These are phyloP conservation scores for Flueggea neowawraea DNA, from an alignment of 441 rosid genomes.

Conservation along the genomic window DNA sequence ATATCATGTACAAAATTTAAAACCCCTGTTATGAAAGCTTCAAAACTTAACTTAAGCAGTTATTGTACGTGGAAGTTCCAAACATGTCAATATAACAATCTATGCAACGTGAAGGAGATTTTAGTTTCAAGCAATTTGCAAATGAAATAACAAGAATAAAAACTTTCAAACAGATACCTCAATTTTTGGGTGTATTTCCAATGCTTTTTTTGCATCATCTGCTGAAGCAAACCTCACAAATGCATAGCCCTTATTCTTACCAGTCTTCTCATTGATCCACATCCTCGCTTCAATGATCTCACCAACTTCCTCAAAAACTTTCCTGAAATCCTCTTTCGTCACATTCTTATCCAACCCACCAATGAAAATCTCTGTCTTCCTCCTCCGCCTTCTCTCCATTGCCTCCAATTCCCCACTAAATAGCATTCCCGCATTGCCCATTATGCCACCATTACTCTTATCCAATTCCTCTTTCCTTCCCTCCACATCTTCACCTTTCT, in stretches of 20 bases:
- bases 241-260: slow-evolving; percentile 31
- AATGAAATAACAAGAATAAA: slow-evolving; percentile 4
- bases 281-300: slow-evolving; percentile 24
- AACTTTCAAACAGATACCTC: slow-evolving; percentile 16
- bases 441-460: slow-evolving; percentile 4
- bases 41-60: no score
- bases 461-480: neutral
- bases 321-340: slow-evolving; percentile 26
- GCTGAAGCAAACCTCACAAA: slow-evolving; percentile 32
- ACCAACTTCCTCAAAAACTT: slow-evolving; percentile 31
- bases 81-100: no score
- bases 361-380: slow-evolving; percentile 32
- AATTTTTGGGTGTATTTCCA: slow-evolving; percentile 23
- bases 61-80: no score
- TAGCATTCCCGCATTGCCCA: slow-evolving; percentile 15
- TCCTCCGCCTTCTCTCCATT: slow-evolving; percentile 23
- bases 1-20: no score
- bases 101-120: no score
- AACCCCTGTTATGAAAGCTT: no score
- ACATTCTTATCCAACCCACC: slow-evolving; percentile 30
- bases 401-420: slow-evolving; percentile 32
- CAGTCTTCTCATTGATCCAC: slow-evolving; percentile 13
- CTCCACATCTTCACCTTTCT: neutral
- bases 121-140: neutral
- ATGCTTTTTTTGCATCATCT: slow-evolving; percentile 26